Base-by-base conservation (phyloP, 768 basidiomycete genomes). In the Kwoniella sp. region DNA sequence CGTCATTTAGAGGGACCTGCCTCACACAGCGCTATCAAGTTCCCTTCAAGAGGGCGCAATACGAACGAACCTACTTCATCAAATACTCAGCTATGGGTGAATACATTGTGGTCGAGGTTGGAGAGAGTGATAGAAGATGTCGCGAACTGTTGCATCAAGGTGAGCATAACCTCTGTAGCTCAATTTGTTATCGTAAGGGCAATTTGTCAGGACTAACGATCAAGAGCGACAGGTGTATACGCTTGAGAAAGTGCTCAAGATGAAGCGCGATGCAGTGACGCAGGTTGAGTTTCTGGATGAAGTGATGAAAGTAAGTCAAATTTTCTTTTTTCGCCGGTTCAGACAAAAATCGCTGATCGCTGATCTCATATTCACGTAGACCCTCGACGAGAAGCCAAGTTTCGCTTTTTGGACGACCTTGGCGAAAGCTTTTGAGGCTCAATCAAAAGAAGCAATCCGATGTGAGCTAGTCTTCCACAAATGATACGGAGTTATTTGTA, bases 81-180 rank as follows among this genome's bases (percentile, higher is more conserved):
- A 40, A 97, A 89, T 1, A 88, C 90, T 10, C 90, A 91, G 1
- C 91, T 92, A 71, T 99, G 90, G 84, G 85, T 87, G 0, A 84
- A 86, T 4, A 88, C 88, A 4, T 82, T 96, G 2, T 97, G 93
- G 92, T 76, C 81, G 1, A 83, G 91, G 50, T 81, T 99, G 9
- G 92, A 93, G 71, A 82, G 81, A 13, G 86, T 98, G 73, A 86
- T 95, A 15, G 88, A 90, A 70, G 92, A 94, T 69, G 88, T 99
- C 85, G 86, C 90, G 1, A 87, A 87, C 55, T 90, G 90, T 69
- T 98, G 96, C 74, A 87, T 92, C 77, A 96, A 97, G 85, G 92
- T 86, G 55, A 56, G 76, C 60, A 0, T 21, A 15, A 26, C 15
- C 51, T 33, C 10, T 12, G 24, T 1, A 19, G 1, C 37, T 0